Percentiles rank a stretch among this genome's conserved stretches.
phyloP scores from a whole-genome alignment of 176 grass and related monocot genomes.

The Aegilops longissima region DNA sequence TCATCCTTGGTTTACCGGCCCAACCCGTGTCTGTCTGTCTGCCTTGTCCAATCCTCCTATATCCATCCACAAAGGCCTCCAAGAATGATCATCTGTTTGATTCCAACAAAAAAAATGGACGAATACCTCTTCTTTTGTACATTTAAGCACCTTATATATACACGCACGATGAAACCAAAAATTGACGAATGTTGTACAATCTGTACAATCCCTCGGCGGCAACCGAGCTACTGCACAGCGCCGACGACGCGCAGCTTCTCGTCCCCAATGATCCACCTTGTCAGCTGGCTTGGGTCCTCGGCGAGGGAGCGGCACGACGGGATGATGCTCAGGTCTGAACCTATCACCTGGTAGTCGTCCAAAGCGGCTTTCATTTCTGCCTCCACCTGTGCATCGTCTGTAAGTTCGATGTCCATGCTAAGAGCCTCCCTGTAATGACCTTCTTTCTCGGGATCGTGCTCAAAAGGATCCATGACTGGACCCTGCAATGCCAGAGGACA shows the following conservation, averaged over 20 bases:
- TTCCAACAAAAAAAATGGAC: slow-evolving; percentile 17
- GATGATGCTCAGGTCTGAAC: slow-evolving; percentile 71
- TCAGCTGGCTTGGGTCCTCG: slow-evolving; percentile 65
- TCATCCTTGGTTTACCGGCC: not conserved
- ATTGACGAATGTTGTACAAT: not conserved
- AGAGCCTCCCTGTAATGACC: slow-evolving; percentile 59
- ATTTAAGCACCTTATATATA: not conserved
- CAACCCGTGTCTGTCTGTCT: not conserved
- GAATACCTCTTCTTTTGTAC: slow-evolving; percentile 15
- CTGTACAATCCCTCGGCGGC: not conserved
- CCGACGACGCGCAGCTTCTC: slow-evolving; percentile 43
- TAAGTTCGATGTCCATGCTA: slow-evolving; percentile 40
- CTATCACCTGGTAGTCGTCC: slow-evolving; percentile 60
- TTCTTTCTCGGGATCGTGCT: slow-evolving; percentile 69
- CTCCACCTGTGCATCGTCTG: slow-evolving; percentile 44
- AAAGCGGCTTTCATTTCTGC: slow-evolving; percentile 58
- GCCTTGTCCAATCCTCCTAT: not conserved
- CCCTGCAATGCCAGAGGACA: slow-evolving; percentile 47
- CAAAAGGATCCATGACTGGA: slow-evolving; percentile 79
- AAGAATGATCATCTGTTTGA: not conserved
- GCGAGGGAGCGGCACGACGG: slow-evolving; percentile 49
- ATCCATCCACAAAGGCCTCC: slow-evolving; percentile 2
- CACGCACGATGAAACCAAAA: not conserved
- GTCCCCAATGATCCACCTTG: slow-evolving; percentile 89
- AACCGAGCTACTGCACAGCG: not conserved